Evolutionary conservation across 1,139 yeast genomes (phyloP).

Genomic region (Kodamaea fungicola): DNA sequence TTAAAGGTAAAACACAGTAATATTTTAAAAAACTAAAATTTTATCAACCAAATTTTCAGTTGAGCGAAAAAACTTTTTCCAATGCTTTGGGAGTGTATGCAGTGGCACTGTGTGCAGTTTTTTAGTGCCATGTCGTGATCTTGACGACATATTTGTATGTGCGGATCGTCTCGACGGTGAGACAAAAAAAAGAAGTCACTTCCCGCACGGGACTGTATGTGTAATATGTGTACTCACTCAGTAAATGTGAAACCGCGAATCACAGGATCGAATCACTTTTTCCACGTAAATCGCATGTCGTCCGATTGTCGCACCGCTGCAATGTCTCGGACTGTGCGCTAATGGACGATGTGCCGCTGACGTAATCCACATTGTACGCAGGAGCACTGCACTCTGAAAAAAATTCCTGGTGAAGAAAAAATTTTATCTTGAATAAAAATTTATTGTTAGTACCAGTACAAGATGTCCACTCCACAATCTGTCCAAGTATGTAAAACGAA

Average conservation of each 20-base stretch:
- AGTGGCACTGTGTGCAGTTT: not conserved
- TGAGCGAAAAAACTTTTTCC: conserved; percentile 6
- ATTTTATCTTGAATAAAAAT: conserved; percentile 11
- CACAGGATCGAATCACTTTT: not conserved
- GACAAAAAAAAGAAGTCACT: conserved; percentile 2
- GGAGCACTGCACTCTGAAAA: conserved; percentile 2
- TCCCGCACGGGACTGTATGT: not conserved
- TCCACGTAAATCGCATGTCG: not conserved
- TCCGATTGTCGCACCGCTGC: conserved; percentile 3
- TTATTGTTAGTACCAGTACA: conserved; percentile 11
- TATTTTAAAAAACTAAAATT: conserved; percentile 7
- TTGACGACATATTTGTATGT: not conserved
- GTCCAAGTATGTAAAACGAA: conserved; percentile 57
- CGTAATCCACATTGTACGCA: conserved; percentile 2
- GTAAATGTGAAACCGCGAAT: not conserved
- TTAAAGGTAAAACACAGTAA: conserved; percentile 10
- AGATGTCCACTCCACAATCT: conserved; percentile 59
- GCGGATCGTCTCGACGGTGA: not conserved
- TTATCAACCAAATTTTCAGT: conserved; percentile 6
- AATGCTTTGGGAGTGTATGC: conserved; percentile 3
- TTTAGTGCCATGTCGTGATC: conserved; percentile 1
- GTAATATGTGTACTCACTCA: not conserved
- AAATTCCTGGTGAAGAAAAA: conserved; percentile 6
- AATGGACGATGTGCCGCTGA: not conserved
- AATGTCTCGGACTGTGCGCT: not conserved